Evolutionary conservation across 2,329 filamentous ascomycete genomes (phyloP).

Genomic region (Grosmannia serpens): DNA sequence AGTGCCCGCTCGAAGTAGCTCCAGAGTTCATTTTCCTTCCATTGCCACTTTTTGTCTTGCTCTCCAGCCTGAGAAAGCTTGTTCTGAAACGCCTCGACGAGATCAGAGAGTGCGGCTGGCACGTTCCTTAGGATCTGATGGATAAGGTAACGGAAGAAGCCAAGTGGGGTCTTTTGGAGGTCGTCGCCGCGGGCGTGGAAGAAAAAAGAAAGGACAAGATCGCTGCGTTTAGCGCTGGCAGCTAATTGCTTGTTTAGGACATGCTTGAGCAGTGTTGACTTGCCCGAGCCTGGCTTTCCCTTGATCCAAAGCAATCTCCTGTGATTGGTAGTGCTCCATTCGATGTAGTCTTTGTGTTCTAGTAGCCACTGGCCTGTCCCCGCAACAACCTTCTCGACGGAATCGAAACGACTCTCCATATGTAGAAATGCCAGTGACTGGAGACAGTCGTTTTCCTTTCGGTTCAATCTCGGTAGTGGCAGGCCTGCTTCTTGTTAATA

Average conservation of each 20-base stretch:
- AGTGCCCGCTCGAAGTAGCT: not conserved
- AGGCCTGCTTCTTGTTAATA: not conserved
- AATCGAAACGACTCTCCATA: not conserved
- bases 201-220: slow-evolving; percentile 21
- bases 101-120: slow-evolving; percentile 9
- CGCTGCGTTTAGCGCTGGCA: not conserved
- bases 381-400: not conserved
- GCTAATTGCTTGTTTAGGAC: slow-evolving; percentile 12
- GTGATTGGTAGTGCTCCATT: not conserved
- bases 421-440: not conserved
- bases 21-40: not conserved
- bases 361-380: not conserved
- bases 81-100: not conserved
- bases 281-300: slow-evolving; percentile 22
- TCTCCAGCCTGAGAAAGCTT: slow-evolving; percentile 2
- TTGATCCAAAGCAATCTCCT: slow-evolving; percentile 25
- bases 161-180: slow-evolving; percentile 21
- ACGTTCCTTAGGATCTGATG: slow-evolving; percentile 20
- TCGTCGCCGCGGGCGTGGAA: slow-evolving; percentile 21
- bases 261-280: slow-evolving; percentile 19
- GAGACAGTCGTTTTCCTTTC: not conserved
- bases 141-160: slow-evolving; percentile 23
- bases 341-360: not conserved
- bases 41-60: not conserved
- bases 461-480: not conserved